phyloP scores from a whole-genome alignment of 1,284 basidiomycete genomes.

The Sparassis latifolia region DNA sequence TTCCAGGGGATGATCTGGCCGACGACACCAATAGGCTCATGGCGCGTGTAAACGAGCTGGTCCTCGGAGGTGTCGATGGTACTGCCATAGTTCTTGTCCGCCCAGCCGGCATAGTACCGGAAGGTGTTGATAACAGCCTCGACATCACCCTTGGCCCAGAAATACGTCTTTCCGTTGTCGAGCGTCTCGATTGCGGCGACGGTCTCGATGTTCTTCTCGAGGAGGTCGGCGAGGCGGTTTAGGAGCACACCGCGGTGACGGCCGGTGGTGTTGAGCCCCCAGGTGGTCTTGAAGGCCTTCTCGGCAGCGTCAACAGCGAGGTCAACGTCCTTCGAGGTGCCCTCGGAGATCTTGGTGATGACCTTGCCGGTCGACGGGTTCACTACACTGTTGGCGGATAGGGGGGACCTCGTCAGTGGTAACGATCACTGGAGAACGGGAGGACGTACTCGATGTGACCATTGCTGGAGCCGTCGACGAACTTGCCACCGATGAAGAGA shows the following conservation, averaged over 20 bases:
- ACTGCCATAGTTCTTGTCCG: constrained; percentile 85
- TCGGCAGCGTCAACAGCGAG: constrained; percentile 72
- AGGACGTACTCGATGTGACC: constrained; percentile 61
- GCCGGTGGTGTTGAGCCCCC: constrained; percentile 68
- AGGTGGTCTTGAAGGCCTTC: constrained; percentile 67
- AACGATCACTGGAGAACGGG: not conserved
- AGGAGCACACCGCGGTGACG: constrained; percentile 58
- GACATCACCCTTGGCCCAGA: constrained; percentile 70
- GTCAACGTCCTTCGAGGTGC: constrained; percentile 67
- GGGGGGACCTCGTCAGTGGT: constrained; percentile 1
- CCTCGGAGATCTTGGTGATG: constrained; percentile 65
- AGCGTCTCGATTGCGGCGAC: constrained; percentile 76
- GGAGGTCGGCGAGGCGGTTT: constrained; percentile 66
- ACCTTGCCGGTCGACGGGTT: constrained; percentile 80
- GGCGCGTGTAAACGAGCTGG: constrained; percentile 77
- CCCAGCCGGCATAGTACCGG: constrained; percentile 75
- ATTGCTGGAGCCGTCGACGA: constrained; percentile 59
- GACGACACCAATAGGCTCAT: constrained; percentile 92
- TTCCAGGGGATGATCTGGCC: constrained; percentile 86
- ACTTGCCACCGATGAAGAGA: constrained; percentile 82
- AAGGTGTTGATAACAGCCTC: constrained; percentile 59
- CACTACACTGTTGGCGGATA: constrained; percentile 45
- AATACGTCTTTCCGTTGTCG: constrained; percentile 71
- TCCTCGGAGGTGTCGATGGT: constrained; percentile 69
- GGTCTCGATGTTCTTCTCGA: constrained; percentile 68